These are phyloP conservation scores for Phytopythium litorale DNA, from an alignment of 352 stramenopile species.

Conservation along the genomic window DNA sequence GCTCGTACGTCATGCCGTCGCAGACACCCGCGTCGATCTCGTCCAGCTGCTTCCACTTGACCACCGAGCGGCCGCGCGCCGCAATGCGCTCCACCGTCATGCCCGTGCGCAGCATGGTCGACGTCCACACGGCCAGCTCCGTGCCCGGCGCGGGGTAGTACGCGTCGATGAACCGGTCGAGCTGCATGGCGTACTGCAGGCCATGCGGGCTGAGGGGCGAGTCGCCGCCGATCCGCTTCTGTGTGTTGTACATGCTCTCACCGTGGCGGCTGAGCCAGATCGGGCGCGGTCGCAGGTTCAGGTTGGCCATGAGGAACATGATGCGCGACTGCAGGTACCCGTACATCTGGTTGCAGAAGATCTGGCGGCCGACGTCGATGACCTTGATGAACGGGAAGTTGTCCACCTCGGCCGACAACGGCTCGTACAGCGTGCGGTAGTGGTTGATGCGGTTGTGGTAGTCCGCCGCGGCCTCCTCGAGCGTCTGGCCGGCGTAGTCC, in stretches of 20 bases:
- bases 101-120: constrained; percentile 94
- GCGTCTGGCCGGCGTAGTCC: constrained; percentile 68
- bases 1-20: constrained; percentile 97
- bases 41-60: constrained; percentile 92
- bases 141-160: constrained; percentile 77
- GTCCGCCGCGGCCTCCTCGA: constrained; percentile 69
- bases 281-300: constrained; percentile 91
- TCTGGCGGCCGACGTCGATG: constrained; percentile 75
- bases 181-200: constrained; percentile 91
- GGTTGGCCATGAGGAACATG: constrained; percentile 95
- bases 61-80: constrained; percentile 46
- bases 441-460: constrained; percentile 79
- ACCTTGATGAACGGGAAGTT: constrained; percentile 76
- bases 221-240: constrained; percentile 97
- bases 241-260: constrained; percentile 97
- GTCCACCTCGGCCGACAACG: constrained; percentile 49
- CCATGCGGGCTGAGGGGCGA: constrained; percentile 90
- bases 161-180: constrained; percentile 92
- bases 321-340: constrained; percentile 86
- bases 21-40: constrained; percentile 97
- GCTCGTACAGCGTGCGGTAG: constrained; percentile 73
- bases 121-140: constrained; percentile 94
- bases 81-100: constrained; percentile 92
- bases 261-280: constrained; percentile 98
- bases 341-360: constrained; percentile 85